phyloP scores from a whole-genome alignment of 2,329 filamentous ascomycete species.

The Ceratocystis alfenasii region DNA sequence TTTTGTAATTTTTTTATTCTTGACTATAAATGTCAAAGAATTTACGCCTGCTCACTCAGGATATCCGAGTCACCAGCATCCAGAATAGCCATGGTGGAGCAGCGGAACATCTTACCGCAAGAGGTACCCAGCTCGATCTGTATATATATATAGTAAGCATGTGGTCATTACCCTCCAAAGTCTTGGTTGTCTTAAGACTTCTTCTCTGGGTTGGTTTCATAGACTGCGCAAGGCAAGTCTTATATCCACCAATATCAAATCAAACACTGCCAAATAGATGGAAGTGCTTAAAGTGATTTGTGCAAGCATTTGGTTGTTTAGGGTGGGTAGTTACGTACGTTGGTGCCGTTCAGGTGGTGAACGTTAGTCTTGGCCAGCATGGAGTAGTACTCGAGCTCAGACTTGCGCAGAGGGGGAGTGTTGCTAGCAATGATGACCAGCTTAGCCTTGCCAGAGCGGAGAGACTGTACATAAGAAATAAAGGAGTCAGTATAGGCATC shows the following conservation, averaged over 20 bases:
- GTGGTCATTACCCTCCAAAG: conserved; percentile 69
- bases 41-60: conserved; percentile 54
- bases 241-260: conserved; percentile 20
- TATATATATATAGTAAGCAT: conserved; percentile 42
- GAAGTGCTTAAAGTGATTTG: neutral
- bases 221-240: conserved; percentile 27
- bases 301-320: neutral
- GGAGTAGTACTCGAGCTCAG: conserved; percentile 88
- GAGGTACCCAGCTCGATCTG: conserved; percentile 97
- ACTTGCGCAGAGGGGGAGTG: conserved; percentile 95
- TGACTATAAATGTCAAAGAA: conserved; percentile 17
- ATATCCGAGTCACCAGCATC: conserved; percentile 99
- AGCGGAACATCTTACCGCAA: conserved; percentile 97
- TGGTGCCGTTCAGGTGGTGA: conserved; percentile 97
- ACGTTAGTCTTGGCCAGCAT: conserved; percentile 90
- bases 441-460: conserved; percentile 96
- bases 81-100: conserved; percentile 91
- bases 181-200: conserved; percentile 53
- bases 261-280: neutral
- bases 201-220: conserved; percentile 64
- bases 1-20: conserved; percentile 14
- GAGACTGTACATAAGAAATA: conserved; percentile 42
- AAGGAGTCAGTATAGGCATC: conserved; percentile 38
- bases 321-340: conserved; percentile 59
- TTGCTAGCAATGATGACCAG: conserved; percentile 88